Evolutionary conservation across 2,329 filamentous ascomycete species (phyloP).

Genomic region (Colletotrichum australisinense): DNA sequence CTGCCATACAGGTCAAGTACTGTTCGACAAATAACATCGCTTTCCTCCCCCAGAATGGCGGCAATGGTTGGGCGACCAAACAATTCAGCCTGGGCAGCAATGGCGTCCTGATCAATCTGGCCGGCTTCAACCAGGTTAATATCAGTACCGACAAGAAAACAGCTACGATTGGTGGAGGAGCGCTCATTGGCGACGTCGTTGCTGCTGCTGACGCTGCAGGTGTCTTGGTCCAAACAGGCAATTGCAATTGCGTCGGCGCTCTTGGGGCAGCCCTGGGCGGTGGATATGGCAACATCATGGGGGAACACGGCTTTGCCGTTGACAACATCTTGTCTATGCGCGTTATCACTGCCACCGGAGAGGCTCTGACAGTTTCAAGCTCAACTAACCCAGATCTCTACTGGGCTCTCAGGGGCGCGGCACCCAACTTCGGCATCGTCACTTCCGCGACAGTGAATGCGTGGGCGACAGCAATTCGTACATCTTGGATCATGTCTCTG

Average conservation of each 20-base stretch:
- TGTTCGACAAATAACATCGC: conserved; percentile 14
- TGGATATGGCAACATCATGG: conserved; percentile 35
- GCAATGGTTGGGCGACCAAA: conserved; percentile 34
- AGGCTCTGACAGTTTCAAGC: conserved; percentile 39
- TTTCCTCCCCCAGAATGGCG: conserved; percentile 36
- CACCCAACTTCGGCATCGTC: conserved; percentile 62
- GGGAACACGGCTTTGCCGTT: conserved; percentile 38
- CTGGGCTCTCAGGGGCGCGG: conserved; percentile 62
- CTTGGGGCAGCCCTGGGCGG: conserved; percentile 38
- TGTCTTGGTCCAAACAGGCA: conserved; percentile 36
- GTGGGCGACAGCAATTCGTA: conserved; percentile 40
- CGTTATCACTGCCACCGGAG: conserved; percentile 43
- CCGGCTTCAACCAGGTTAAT: conserved; percentile 37
- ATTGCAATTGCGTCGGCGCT: conserved; percentile 42
- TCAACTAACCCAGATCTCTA: conserved; percentile 51
- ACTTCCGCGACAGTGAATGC: conserved; percentile 56
- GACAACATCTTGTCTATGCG: conserved; percentile 48
- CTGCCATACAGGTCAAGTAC: conserved; percentile 19
- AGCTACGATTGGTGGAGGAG: conserved; percentile 36
- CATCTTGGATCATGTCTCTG: conserved; percentile 40
- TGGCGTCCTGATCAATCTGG: conserved; percentile 40
- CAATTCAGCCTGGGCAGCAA: conserved; percentile 29
- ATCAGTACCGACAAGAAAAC: conserved; percentile 34
- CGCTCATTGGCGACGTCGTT: conserved; percentile 27
- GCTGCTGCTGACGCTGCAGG: conserved; percentile 22